These are phyloP conservation scores for Aschersonia sp. DNA, from an alignment of 2,329 filamentous ascomycete genomes.

Conservation along the genomic window DNA sequence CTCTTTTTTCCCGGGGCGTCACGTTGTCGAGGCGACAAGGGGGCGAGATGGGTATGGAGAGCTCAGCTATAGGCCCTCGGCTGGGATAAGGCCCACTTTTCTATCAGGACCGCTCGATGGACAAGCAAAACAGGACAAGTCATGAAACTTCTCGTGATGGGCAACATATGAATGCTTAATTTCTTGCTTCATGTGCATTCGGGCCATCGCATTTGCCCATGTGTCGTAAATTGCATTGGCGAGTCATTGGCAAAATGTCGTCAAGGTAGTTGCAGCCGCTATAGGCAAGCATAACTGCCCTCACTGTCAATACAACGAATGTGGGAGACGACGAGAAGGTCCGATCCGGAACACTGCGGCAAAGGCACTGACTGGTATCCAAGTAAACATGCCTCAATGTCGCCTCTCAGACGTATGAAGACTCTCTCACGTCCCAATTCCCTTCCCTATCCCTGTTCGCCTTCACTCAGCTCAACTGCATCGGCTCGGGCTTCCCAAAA, in stretches of 20 bases:
- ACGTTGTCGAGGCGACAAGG: constrained; percentile 7
- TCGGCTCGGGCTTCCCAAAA: no score
- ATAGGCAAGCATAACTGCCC: background rate
- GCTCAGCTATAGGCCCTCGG: background rate
- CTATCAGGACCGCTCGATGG: background rate
- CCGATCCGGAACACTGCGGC: no score
- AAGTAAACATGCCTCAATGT: no score
- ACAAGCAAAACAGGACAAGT: background rate
- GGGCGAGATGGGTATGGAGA: no score
- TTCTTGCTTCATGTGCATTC: background rate
- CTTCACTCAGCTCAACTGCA: no score
- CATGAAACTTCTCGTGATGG: background rate
- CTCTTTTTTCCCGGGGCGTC: background rate
- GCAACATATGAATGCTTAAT: background rate
- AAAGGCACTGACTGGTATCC: no score
- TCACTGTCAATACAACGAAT: background rate
- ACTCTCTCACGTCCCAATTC: no score
- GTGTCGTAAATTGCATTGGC: background rate
- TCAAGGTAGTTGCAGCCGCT: background rate
- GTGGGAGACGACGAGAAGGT: no score
- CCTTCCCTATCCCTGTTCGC: no score
- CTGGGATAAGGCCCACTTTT: background rate
- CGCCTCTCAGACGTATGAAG: no score
- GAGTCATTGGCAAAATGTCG: background rate
- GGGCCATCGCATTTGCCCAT: background rate